Percentiles rank a stretch among this genome's conserved stretches.
These are phyloP conservation scores for Thielaviopsis euricoi DNA, from an alignment of 2,329 filamentous ascomycete species.

Conservation along the genomic window DNA sequence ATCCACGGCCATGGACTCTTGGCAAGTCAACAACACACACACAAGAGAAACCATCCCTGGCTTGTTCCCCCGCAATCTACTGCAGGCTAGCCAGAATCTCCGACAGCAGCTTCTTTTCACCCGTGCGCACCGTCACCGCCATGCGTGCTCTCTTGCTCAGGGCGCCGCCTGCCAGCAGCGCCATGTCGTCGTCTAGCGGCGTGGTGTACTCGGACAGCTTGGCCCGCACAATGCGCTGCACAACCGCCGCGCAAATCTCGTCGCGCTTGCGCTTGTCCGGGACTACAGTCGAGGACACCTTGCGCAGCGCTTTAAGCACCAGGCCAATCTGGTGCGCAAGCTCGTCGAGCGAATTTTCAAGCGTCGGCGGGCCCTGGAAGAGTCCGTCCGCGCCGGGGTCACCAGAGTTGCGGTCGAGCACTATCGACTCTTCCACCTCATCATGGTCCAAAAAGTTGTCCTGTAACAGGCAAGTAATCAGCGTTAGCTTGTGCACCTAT, in stretches of 20 bases:
- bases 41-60: too few relatives aligned
- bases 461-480: slow-evolving; percentile 14
- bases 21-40: too few relatives aligned
- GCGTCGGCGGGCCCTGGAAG: slow-evolving; percentile 21
- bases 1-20: too few relatives aligned
- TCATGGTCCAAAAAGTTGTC: slow-evolving; percentile 40
- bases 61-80: neutral
- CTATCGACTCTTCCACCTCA: slow-evolving; percentile 58
- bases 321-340: slow-evolving; percentile 34
- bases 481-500: neutral
- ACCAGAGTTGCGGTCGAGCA: slow-evolving; percentile 40
- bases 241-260: slow-evolving; percentile 25
- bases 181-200: slow-evolving; percentile 23
- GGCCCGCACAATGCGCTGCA: slow-evolving; percentile 23
- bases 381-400: slow-evolving; percentile 35
- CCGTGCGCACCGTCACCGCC: slow-evolving; percentile 51
- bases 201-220: slow-evolving; percentile 28
- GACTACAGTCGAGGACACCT: slow-evolving; percentile 24
- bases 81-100: slow-evolving; percentile 29
- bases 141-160: slow-evolving; percentile 30
- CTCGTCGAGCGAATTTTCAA: slow-evolving; percentile 31
- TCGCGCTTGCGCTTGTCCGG: slow-evolving; percentile 34
- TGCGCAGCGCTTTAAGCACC: slow-evolving; percentile 32
- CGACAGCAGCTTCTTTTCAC: slow-evolving; percentile 52
- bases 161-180: slow-evolving; percentile 19